Conservation (phyloP, 495 filamentous ascomycete genomes). For the Pyrenopolyporus hunteri region DNA sequence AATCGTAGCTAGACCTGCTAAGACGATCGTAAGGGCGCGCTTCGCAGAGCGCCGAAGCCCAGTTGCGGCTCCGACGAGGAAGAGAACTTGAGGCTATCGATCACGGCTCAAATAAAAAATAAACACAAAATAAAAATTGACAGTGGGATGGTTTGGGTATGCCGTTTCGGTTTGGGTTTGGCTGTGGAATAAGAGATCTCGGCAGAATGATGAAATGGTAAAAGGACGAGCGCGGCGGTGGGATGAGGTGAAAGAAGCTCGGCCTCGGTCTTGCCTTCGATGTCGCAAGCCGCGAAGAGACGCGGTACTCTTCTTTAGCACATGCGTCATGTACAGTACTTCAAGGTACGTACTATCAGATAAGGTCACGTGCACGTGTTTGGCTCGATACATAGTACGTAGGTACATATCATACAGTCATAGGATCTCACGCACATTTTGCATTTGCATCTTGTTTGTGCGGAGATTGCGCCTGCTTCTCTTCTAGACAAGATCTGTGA, state of each 20-base stretch:
- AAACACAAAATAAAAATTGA: neutral
- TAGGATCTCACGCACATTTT: no score
- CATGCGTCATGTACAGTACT: neutral
- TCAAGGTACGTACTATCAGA: neutral
- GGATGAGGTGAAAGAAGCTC: neutral
- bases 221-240: conserved; percentile 4
- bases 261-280: no score
- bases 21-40: conserved; percentile 1
- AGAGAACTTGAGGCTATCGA: neutral
- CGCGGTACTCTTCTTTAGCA: neutral
- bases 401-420: no score
- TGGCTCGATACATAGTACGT: no score
- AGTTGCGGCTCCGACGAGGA: neutral
- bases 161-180: no score
- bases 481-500: no score
- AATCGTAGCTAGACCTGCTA: conserved; percentile 3
- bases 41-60: neutral
- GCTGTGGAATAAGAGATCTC: neutral
- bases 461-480: no score
- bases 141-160: neutral
- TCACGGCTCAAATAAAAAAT: neutral
- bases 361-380: no score
- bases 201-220: neutral
- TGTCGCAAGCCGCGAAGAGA: conserved; percentile 2
- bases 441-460: no score